These are phyloP conservation scores for Filosporella fistucella DNA, from an alignment of 495 filamentous ascomycete species.

Conservation along the genomic window DNA sequence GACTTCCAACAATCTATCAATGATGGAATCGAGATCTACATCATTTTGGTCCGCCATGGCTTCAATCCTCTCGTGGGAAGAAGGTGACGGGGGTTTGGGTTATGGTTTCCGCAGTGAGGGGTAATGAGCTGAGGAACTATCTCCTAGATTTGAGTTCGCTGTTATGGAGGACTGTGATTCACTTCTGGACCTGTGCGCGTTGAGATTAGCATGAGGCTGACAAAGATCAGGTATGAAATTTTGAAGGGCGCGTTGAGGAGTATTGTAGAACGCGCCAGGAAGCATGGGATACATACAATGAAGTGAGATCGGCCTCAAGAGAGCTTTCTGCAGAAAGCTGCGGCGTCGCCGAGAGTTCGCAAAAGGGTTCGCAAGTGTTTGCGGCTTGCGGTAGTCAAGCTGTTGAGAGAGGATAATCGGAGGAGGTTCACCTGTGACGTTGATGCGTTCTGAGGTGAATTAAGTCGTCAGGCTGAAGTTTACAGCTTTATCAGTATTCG, in stretches of 20 bases:
- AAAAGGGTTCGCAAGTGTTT: too few relatives aligned
- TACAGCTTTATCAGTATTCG: not conserved
- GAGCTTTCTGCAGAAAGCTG: conserved; percentile 24
- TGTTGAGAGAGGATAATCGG: not conserved
- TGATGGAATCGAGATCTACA: conserved; percentile 98
- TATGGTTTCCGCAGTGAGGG: conserved; percentile 22
- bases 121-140: conserved; percentile 1
- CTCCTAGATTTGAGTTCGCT: conserved; percentile 14
- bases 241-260: conserved; percentile 3
- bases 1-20: conserved; percentile 95
- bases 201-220: conserved; percentile 17
- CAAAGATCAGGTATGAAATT: conserved; percentile 4
- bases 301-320: conserved; percentile 27
- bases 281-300: conserved; percentile 21
- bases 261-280: not conserved
- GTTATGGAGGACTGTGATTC: conserved; percentile 26
- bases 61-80: conserved; percentile 31
- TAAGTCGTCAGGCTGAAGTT: conserved; percentile 6
- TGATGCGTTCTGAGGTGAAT: conserved; percentile 1
- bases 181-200: conserved; percentile 21
- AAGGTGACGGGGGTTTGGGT: conserved; percentile 12
- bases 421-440: conserved; percentile 6
- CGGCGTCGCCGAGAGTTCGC: too few relatives aligned
- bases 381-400: too few relatives aligned
- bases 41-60: conserved; percentile 94